Base-by-base conservation (phyloP, 345 rosid genomes). In the Rhodomyrtus tomentosa region DNA sequence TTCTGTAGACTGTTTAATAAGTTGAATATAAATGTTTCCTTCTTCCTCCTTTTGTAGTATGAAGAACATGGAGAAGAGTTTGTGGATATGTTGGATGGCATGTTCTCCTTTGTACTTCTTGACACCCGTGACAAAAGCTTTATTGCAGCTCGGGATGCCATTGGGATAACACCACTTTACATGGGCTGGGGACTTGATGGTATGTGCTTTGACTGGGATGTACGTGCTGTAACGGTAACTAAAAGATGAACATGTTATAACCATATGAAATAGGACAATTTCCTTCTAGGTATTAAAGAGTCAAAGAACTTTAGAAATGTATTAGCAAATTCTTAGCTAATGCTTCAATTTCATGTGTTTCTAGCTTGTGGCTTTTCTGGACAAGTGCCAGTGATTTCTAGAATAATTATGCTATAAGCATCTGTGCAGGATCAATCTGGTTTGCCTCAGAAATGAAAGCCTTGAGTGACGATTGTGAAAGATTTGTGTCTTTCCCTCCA, bases 131-230 rank as follows among this genome's bases (percentile, higher is more conserved):
- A 95, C 85, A 95, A 92, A 84, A 95, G 96, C 84, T 97, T 91
- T 91, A 92, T 97, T 83, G 99, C 89, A 84, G 99, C 99, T 11
- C 98, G 99, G 24, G 99, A 97, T 84, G 99, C 98, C 80, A 86
- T 95, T 52, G 99, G 99, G 42, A 94, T 97, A 85, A 97, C 99
- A 83, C 91, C 99, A 50, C 96, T 97, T 84, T 97, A 95, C 82
- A 90, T 97, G 50, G 99, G 99, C 80, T 97, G 99, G 99, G 98
- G 99, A 48, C 89, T 94, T 81, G 99, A 97, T 81, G 99, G 98
- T 95, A 92, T 55, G 83, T 32, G 38, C n/a, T 25, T 50, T 36
- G 22, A 59, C 82, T 50, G 56, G 81, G 55, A 36, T 45, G 59
- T 22, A 8, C 56, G 10, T 16, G 45, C 81, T 29, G 81, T 32